phyloP scores from a whole-genome alignment of 1,284 basidiomycete genomes.

The Polyporus tsugae region DNA sequence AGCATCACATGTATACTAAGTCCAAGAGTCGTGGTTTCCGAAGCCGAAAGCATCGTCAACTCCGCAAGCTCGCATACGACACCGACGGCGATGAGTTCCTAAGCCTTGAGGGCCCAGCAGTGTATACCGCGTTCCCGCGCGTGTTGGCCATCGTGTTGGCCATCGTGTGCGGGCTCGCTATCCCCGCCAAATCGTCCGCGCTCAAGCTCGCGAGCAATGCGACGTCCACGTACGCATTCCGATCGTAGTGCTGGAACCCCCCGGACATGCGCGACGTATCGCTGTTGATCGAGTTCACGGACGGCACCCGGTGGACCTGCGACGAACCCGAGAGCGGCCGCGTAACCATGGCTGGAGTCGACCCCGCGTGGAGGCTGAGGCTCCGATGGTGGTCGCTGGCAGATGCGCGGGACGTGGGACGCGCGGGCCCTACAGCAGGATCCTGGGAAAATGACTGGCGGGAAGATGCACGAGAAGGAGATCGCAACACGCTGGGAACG shows the following conservation, averaged over 20 bases:
- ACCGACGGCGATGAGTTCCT: constrained; percentile 32
- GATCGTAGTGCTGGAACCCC: constrained; percentile 39
- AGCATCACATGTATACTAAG: neutral
- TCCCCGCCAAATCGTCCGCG: constrained; percentile 36
- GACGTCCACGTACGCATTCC: constrained; percentile 40
- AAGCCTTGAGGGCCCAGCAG: constrained; percentile 19
- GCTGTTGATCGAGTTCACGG: constrained; percentile 39
- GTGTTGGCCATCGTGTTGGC: constrained; percentile 43
- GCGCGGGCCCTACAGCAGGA: neutral
- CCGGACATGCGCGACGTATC: constrained; percentile 37
- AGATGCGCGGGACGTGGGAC: constrained; percentile 25
- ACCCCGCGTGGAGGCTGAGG: constrained; percentile 43
- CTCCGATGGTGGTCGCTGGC: constrained; percentile 36
- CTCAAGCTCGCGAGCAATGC: constrained; percentile 42
- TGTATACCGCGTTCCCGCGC: constrained; percentile 35
- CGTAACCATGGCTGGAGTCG: constrained; percentile 37
- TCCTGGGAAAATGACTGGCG: constrained; percentile 29
- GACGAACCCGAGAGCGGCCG: constrained; percentile 37
- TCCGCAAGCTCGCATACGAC: constrained; percentile 36
- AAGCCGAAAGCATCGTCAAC: constrained; percentile 4
- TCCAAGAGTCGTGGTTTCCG: neutral
- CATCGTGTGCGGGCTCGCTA: constrained; percentile 38
- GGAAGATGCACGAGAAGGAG: constrained; percentile 24
- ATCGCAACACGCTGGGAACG: constrained; percentile 27
- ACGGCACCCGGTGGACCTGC: constrained; percentile 37